Conservation (phyloP, 2,329 filamentous ascomycete species). For the Colletotrichum limetticola region DNA sequence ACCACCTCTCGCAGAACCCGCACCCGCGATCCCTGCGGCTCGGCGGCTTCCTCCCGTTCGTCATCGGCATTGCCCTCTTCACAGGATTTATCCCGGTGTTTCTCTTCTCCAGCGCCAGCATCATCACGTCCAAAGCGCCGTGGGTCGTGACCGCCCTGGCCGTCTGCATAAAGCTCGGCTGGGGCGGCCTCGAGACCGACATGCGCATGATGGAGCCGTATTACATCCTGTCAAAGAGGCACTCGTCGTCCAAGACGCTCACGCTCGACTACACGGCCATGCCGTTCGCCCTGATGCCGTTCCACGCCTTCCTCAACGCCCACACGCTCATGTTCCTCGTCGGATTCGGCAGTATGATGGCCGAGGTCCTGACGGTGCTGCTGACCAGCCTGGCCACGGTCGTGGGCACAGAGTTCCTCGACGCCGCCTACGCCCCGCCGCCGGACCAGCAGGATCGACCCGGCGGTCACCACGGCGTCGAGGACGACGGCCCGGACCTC, state of each 20-base stretch:
- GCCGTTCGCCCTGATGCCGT: slow-evolving; percentile 73
- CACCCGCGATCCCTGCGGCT: slow-evolving; percentile 76
- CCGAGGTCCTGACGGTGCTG: slow-evolving; percentile 78
- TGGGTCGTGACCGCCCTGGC: slow-evolving; percentile 75
- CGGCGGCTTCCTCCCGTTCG: slow-evolving; percentile 68
- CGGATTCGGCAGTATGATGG: slow-evolving; percentile 76
- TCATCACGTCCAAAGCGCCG: slow-evolving; percentile 69
- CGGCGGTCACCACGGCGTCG: too few relatives aligned
- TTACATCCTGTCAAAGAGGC: slow-evolving; percentile 73
- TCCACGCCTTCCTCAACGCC: slow-evolving; percentile 70
- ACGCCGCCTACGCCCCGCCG: slow-evolving; percentile 38
- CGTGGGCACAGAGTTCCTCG: slow-evolving; percentile 69
- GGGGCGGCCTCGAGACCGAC: slow-evolving; percentile 75
- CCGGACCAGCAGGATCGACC: background rate
- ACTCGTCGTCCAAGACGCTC: slow-evolving; percentile 73
- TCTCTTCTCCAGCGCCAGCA: slow-evolving; percentile 66
- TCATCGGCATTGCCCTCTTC: slow-evolving; percentile 67
- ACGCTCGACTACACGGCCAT: slow-evolving; percentile 79
- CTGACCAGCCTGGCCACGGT: slow-evolving; percentile 73
- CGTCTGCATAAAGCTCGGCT: slow-evolving; percentile 74
- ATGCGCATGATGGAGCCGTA: slow-evolving; percentile 81
- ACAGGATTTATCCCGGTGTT: slow-evolving; percentile 68
- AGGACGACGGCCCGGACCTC: slow-evolving; percentile 19
- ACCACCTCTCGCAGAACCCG: slow-evolving; percentile 67
- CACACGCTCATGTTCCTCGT: slow-evolving; percentile 75